A percentile compares a stretch with the other conserved stretches of the same genome.
phyloP scores from a whole-genome alignment of 805 yeast species.

The Barnettozyma siamensis region DNA sequence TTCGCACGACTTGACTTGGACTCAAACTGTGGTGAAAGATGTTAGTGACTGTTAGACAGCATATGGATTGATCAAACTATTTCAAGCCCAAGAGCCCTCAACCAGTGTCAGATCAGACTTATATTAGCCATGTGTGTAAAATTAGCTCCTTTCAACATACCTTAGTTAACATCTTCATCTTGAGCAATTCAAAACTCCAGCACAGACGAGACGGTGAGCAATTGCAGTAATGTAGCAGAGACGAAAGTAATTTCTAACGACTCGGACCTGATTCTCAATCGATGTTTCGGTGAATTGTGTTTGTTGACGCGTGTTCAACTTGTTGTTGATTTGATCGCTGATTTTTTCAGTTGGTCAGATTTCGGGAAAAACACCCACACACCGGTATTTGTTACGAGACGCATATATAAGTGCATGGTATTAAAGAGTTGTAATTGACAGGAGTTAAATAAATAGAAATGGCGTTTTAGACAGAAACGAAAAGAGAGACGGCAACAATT shows the following conservation, averaged over 20 bases:
- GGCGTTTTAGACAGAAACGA: background rate
- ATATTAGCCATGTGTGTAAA: background rate
- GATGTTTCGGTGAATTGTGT: background rate
- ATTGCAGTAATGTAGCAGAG: background rate
- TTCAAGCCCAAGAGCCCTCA: no score
- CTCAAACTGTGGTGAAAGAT: constrained; percentile 59
- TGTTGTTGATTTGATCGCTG: constrained; percentile 7
- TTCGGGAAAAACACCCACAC: constrained; percentile 1
- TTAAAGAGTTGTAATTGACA: no score
- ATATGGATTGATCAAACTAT: background rate
- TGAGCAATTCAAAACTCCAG: constrained; percentile 20
- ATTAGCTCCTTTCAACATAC: constrained; percentile 30
- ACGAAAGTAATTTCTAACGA: background rate
- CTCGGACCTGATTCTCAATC: background rate
- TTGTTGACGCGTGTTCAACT: constrained; percentile 13
- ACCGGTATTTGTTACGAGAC: no score
- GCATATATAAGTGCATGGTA: no score
- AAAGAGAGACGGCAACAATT: background rate
- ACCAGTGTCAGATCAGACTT: background rate
- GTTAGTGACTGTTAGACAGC: constrained; percentile 6
- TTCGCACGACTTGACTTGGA: constrained; percentile 97
- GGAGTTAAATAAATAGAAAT: no score
- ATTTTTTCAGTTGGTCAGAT: background rate
- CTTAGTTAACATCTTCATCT: constrained; percentile 81
- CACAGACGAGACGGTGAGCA: background rate